Base-by-base conservation (phyloP, 768 basidiomycete species). In the Amanita jacksonii region DNA sequence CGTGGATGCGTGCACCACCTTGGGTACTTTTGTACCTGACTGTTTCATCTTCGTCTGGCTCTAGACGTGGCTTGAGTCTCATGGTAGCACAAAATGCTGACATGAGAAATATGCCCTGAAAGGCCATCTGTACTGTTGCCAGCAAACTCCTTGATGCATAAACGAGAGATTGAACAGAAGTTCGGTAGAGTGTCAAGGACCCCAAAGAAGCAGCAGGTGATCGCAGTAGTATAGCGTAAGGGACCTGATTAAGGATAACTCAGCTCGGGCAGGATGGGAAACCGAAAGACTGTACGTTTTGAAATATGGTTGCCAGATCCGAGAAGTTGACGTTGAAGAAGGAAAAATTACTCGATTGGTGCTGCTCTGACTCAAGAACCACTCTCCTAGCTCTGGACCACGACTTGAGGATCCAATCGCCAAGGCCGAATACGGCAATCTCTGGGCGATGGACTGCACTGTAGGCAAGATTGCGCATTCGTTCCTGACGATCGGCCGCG, bases 61-160 rank as follows among this genome's bases (percentile, higher is more conserved):
- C 75, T 30, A 90, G 59, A 50, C 70, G 71, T 20, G 84, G 84
- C 50, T 76, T 74, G 49, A 89, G 62, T 51, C 74, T 71, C 68
- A 78, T 79, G 38, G 83, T 81, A 35, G 85, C 85, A 53, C 76
- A 79, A 56, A 89, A 92, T 5, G 89, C 87, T 38, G 81, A 83
- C 78, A 91, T 82, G 47, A 88, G 67, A 64, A 93, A 92, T 39
- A 91, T 72, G 24, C 79, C 77, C 59, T 93, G 88, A 53, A 83
- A 89, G n/a, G 79, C 77, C 78, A 82, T 79, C 46, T 75, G 76
- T 19, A 70, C 57, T 4, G 79, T 84, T 32, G 76, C 73, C 23
- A 80, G 56, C 49, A 90, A 57, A 52, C 75, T 76, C 41, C 77
- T 68, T 46, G 76, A 68, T 8, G 85, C 77, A 54, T 74, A 74